A percentile compares a stretch with the other conserved stretches of the same genome.
Conservation (phyloP, 2,329 filamentous ascomycete species). For the Didymella sp. region DNA sequence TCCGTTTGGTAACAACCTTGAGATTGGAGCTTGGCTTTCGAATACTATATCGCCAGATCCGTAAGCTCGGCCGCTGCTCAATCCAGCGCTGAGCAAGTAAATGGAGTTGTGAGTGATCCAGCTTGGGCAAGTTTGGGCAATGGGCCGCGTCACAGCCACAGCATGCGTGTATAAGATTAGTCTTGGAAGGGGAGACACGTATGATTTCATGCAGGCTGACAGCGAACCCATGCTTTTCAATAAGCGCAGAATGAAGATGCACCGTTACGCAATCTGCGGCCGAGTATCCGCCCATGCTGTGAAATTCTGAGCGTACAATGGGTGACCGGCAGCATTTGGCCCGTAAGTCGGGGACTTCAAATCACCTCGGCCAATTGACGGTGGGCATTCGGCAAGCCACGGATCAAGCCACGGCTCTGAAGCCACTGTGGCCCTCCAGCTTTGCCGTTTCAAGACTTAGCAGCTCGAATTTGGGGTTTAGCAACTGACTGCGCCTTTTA, state of each 20-base stretch:
- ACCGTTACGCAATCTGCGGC: constrained; percentile 19
- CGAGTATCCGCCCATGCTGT: constrained; percentile 14
- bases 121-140: constrained; percentile 16
- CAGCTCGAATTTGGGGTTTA: not conserved
- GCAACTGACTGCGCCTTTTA: constrained; percentile 13
- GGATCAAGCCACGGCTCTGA: constrained; percentile 1
- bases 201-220: constrained; percentile 15
- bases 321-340: constrained; percentile 17
- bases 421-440: not conserved
- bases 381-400: constrained; percentile 8
- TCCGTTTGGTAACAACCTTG: constrained; percentile 4
- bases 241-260: constrained; percentile 8
- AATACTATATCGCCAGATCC: constrained; percentile 21
- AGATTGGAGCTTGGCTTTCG: constrained; percentile 12
- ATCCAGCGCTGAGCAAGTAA: constrained; percentile 20
- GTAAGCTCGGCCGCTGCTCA: constrained; percentile 18
- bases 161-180: constrained; percentile 9
- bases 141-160: constrained; percentile 10
- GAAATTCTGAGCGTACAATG: constrained; percentile 15
- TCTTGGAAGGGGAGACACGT: constrained; percentile 12
- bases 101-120: constrained; percentile 21
- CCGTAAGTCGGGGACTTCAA: constrained; percentile 9
- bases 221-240: constrained; percentile 14
- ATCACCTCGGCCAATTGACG: constrained; percentile 12
- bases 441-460: constrained; percentile 1